A percentile compares a stretch with the other conserved stretches of the same genome.
phyloP scores from a whole-genome alignment of 192 early-diverging fungal genomes.

The Mortierella hygrophila region DNA sequence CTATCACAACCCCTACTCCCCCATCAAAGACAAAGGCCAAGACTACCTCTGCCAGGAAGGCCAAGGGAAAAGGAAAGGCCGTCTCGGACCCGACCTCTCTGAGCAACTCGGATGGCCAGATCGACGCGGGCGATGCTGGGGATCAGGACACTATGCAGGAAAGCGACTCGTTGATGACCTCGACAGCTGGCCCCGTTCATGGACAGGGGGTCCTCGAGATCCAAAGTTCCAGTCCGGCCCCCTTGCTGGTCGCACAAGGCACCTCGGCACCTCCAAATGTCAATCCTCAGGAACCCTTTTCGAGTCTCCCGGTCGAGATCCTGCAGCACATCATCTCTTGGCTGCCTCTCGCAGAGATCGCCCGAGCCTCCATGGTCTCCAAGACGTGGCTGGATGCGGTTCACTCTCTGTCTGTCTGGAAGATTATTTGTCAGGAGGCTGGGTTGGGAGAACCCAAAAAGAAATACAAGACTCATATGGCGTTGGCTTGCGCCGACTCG shows the following conservation, averaged over 20 bases:
- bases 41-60: background rate
- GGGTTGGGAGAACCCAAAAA: constrained; percentile 5
- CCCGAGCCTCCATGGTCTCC: constrained; percentile 8
- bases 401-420: constrained; percentile 7
- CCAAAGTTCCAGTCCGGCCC: background rate
- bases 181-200: background rate
- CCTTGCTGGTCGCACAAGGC: background rate
- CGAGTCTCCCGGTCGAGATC: constrained; percentile 22
- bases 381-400: constrained; percentile 24
- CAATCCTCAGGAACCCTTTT: constrained; percentile 16
- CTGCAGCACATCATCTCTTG: constrained; percentile 16
- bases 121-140: background rate
- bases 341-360: constrained; percentile 17
- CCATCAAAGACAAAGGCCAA: background rate
- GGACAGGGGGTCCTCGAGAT: background rate
- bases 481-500: constrained; percentile 17
- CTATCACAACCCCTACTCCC: background rate
- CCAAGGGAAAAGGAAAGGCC: background rate
- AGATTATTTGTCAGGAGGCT: background rate
- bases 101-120: background rate
- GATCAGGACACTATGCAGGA: background rate
- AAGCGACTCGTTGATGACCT: background rate
- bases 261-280: background rate
- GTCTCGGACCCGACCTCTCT: background rate
- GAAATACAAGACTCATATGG: constrained; percentile 26